Evolutionary conservation across 2,329 filamentous ascomycete genomes (phyloP).

Genomic region (Pleoardoris graminearum): DNA sequence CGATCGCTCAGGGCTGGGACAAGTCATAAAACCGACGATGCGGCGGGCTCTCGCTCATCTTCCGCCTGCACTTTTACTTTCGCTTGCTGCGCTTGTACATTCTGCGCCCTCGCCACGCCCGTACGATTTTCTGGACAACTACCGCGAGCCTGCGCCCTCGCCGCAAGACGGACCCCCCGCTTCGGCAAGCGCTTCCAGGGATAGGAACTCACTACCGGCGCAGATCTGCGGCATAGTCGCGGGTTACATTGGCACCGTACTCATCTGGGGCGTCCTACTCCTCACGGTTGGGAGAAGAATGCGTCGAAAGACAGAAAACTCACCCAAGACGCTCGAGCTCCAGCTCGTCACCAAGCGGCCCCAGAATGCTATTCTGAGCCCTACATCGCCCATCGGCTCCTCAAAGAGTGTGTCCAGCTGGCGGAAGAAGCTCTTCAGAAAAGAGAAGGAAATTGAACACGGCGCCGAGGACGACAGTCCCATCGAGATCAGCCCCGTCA

Average conservation of each 20-base stretch:
- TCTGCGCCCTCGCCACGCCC: conserved; percentile 11
- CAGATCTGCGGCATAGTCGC: conserved; percentile 84
- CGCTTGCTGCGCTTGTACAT: conserved; percentile 3
- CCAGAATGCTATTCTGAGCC: not conserved
- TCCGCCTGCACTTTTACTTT: conserved; percentile 7
- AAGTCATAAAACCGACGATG: conserved; percentile 5
- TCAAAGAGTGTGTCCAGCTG: conserved; percentile 37
- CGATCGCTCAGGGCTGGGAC: not conserved
- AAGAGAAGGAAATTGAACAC: conserved; percentile 26
- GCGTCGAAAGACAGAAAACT: conserved; percentile 54
- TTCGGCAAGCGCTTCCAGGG: conserved; percentile 33
- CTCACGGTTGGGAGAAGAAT: conserved; percentile 52
- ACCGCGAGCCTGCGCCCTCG: conserved; percentile 23
- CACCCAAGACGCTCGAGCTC: conserved; percentile 57
- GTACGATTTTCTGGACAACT: conserved; percentile 17
- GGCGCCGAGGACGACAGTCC: conserved; percentile 25
- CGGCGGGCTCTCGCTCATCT: conserved; percentile 6
- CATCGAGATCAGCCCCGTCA: conserved; percentile 39
- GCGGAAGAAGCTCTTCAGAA: conserved; percentile 40
- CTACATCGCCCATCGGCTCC: conserved; percentile 18
- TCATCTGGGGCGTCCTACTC: conserved; percentile 69
- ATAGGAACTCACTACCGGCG: conserved; percentile 67
- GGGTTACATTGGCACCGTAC: conserved; percentile 77
- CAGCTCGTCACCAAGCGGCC: conserved; percentile 58
- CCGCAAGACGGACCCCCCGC: conserved; percentile 36